These are phyloP conservation scores for Polygonum aviculare DNA, from an alignment of 148 eudicot species.

Conservation along the genomic window DNA sequence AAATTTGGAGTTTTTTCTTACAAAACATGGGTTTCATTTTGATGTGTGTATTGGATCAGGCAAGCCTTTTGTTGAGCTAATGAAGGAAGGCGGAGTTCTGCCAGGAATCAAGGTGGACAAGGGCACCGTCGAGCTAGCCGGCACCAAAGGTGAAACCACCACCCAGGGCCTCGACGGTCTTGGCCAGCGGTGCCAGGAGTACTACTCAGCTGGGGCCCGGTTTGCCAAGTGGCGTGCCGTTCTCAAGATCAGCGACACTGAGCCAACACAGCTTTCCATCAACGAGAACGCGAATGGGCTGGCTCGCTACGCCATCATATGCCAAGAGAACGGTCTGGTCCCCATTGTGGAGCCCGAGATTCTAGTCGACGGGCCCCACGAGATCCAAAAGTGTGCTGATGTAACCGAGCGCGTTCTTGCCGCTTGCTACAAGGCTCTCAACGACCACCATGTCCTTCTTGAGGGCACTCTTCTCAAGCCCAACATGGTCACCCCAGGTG, in stretches of 20 bases:
- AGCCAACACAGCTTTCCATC: conserved; percentile 73
- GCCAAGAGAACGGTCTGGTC: conserved; percentile 79
- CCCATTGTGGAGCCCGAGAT: conserved; percentile 98
- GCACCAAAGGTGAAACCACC: conserved; percentile 83
- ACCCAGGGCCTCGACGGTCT: conserved; percentile 83
- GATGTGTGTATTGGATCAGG: conserved; percentile 28
- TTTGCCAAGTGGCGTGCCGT: conserved; percentile 90
- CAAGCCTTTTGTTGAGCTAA: conserved; percentile 70
- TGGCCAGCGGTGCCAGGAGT: conserved; percentile 50
- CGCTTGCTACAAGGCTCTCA: conserved; percentile 80
- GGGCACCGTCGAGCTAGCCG: conserved; percentile 79
- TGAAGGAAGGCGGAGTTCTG: conserved; percentile 76
- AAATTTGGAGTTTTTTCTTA: no score
- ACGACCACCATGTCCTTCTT: conserved; percentile 81
- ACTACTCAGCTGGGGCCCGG: conserved; percentile 69
- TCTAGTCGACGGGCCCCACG: conserved; percentile 70
- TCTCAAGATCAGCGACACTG: conserved; percentile 65
- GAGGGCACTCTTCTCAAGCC: conserved; percentile 89
- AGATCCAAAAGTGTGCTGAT: conserved; percentile 64
- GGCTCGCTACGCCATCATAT: conserved; percentile 86
- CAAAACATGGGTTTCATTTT: neutral
- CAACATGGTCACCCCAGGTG: conserved; percentile 88
- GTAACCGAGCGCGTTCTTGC: conserved; percentile 82
- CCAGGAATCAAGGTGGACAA: conserved; percentile 93
- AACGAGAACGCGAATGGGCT: conserved; percentile 74